Conservation (phyloP, 495 filamentous ascomycete genomes). For the Penicillium ucsense region DNA sequence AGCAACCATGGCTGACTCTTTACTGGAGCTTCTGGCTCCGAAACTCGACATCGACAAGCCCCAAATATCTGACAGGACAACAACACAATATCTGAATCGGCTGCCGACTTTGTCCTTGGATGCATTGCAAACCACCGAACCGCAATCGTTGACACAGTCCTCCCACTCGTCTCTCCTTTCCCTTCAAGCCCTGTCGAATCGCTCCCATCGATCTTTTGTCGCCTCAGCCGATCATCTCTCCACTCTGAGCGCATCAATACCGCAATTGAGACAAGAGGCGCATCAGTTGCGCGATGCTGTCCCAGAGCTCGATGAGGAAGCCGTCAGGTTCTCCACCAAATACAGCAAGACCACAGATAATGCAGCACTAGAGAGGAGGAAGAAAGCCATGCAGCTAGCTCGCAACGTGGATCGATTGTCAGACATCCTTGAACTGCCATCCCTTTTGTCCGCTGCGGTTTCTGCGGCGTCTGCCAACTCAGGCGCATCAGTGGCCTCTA, state of each 20-base stretch:
- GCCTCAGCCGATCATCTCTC: constrained; percentile 68
- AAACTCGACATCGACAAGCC: constrained; percentile 38
- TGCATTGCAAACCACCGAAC: constrained; percentile 63
- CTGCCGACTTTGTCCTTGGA: constrained; percentile 71
- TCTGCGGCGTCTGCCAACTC: constrained; percentile 45
- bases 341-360: constrained; percentile 72
- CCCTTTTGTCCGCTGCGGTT: constrained; percentile 68
- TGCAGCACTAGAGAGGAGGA: constrained; percentile 61
- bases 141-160: constrained; percentile 67
- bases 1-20: constrained; percentile 52
- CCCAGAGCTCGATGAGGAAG: constrained; percentile 69
- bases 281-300: constrained; percentile 58
- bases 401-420: constrained; percentile 83
- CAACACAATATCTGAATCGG: constrained; percentile 61
- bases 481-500: constrained; percentile 40
- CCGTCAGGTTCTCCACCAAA: constrained; percentile 69
- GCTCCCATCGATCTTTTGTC: constrained; percentile 84
- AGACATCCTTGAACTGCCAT: constrained; percentile 86
- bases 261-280: constrained; percentile 54
- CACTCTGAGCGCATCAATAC: constrained; percentile 56
- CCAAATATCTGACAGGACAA: constrained; percentile 36
- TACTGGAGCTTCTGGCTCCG: constrained; percentile 64
- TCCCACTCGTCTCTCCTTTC: constrained; percentile 77
- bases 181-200: constrained; percentile 79
- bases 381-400: constrained; percentile 74